Percentiles rank a stretch among this genome's conserved stretches.
Conservation (phyloP, 345 rosid species). For the Sonneratia alba region DNA sequence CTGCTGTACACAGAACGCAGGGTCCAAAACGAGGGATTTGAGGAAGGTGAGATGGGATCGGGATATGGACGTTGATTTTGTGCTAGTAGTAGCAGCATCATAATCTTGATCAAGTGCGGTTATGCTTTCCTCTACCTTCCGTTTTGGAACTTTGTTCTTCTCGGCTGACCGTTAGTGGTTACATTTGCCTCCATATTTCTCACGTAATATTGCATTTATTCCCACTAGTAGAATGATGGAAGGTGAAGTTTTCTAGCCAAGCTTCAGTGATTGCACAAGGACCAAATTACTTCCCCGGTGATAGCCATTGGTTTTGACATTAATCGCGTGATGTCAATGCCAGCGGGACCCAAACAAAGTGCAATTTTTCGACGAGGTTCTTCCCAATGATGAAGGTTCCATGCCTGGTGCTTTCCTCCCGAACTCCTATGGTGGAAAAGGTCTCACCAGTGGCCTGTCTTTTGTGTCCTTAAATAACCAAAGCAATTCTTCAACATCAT, state of each 20-base stretch:
- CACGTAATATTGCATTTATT: too few relatives aligned
- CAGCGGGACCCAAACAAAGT: too few relatives aligned
- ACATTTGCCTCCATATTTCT: constrained; percentile 5
- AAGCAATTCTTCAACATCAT: background rate
- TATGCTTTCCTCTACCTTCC: constrained; percentile 23
- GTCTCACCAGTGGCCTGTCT: constrained; percentile 26
- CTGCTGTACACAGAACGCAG: constrained; percentile 39
- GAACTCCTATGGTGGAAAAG: constrained; percentile 38
- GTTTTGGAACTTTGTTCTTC: constrained; percentile 21
- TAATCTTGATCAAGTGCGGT: constrained; percentile 35
- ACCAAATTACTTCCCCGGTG: too few relatives aligned
- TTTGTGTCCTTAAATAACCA: constrained; percentile 14
- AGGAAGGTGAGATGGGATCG: constrained; percentile 26
- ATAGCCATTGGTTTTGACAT: too few relatives aligned
- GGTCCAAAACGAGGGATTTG: constrained; percentile 38
- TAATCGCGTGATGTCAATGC: too few relatives aligned
- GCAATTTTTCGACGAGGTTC: too few relatives aligned
- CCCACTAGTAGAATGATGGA: too few relatives aligned
- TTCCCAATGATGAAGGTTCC: constrained; percentile 30
- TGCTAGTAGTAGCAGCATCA: constrained; percentile 6
- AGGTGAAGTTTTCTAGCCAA: too few relatives aligned
- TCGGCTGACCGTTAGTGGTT: constrained; percentile 3
- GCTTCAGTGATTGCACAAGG: too few relatives aligned
- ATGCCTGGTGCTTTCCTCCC: constrained; percentile 36
- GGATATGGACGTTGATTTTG: constrained; percentile 22